A percentile compares a stretch with the other conserved stretches of the same genome.
Evolutionary conservation across 176 grass and related monocot genomes (phyloP).

Genomic region (Otatea glauca): DNA sequence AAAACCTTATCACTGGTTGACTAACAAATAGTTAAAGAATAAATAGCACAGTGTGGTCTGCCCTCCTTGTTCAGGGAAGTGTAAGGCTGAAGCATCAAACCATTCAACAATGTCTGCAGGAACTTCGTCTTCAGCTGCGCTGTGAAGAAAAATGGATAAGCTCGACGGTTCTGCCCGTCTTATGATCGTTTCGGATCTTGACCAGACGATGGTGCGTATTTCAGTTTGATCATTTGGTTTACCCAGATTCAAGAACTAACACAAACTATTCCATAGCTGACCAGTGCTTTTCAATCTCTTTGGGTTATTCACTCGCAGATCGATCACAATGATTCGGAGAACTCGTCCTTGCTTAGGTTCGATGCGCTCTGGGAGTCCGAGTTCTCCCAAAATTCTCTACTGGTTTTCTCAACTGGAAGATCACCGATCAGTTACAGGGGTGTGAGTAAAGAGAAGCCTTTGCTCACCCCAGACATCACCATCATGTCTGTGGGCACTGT

Average conservation of each 20-base stretch:
- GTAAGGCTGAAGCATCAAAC: slow-evolving; percentile 12
- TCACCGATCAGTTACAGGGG: slow-evolving; percentile 72
- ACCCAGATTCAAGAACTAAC: not conserved
- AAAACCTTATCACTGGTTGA: slow-evolving; percentile 26
- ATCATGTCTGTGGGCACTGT: slow-evolving; percentile 96
- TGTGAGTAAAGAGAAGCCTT: slow-evolving; percentile 75
- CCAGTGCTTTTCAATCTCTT: not conserved
- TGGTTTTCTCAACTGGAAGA: slow-evolving; percentile 90
- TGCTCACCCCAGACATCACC: slow-evolving; percentile 86
- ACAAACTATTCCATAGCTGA: not conserved
- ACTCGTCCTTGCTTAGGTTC: slow-evolving; percentile 77
- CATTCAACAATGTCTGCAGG: slow-evolving; percentile 3
- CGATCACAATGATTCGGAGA: slow-evolving; percentile 74
- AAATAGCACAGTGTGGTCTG: slow-evolving; percentile 30
- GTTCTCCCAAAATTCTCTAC: slow-evolving; percentile 71
- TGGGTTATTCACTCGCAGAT: slow-evolving; percentile 51
- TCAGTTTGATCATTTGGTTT: not conserved
- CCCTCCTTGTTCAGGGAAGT: slow-evolving; percentile 30
- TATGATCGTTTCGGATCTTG: slow-evolving; percentile 86
- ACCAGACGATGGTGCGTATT: slow-evolving; percentile 68
- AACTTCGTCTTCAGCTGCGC: not conserved
- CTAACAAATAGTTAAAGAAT: not conserved
- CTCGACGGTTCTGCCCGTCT: slow-evolving; percentile 65
- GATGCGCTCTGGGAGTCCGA: slow-evolving; percentile 71
- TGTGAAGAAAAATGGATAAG: slow-evolving; percentile 57